phyloP scores from a whole-genome alignment of 2,329 filamentous ascomycete species.

The Verticillium albo-atrum region DNA sequence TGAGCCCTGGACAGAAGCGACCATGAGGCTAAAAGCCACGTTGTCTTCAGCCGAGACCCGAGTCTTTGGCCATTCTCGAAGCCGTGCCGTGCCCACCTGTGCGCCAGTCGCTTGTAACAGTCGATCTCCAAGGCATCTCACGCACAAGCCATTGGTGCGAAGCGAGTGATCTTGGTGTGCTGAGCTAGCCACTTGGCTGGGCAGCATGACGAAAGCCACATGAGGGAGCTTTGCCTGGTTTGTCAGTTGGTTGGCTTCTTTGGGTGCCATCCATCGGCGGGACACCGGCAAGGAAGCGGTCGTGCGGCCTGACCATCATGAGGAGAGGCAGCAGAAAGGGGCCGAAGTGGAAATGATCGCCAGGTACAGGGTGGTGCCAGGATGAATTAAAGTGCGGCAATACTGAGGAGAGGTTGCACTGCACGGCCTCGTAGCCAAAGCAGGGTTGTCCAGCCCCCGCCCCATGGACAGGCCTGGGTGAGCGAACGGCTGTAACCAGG shows the following conservation, averaged over 20 bases:
- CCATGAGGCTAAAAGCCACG: slow-evolving; percentile 17
- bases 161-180: neutral
- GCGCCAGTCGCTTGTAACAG: neutral
- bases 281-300: neutral
- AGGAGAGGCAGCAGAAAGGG: neutral
- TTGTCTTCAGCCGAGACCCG: slow-evolving; percentile 22
- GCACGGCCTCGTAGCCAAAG: neutral
- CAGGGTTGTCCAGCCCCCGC: neutral
- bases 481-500: neutral
- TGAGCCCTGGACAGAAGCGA: neutral
- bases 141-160: neutral
- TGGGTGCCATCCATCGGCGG: neutral
- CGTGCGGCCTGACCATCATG: neutral
- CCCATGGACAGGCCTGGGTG: neutral
- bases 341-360: neutral
- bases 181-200: neutral
- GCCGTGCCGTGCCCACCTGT: neutral
- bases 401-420: neutral
- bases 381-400: neutral
- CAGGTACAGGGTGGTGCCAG: neutral
- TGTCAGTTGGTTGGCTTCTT: neutral
- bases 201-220: neutral
- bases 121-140: neutral
- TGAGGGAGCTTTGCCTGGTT: neutral
- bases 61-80: slow-evolving; percentile 13